Conservation (phyloP, 345 rosid genomes). For the Eucalyptus leucophloia region DNA sequence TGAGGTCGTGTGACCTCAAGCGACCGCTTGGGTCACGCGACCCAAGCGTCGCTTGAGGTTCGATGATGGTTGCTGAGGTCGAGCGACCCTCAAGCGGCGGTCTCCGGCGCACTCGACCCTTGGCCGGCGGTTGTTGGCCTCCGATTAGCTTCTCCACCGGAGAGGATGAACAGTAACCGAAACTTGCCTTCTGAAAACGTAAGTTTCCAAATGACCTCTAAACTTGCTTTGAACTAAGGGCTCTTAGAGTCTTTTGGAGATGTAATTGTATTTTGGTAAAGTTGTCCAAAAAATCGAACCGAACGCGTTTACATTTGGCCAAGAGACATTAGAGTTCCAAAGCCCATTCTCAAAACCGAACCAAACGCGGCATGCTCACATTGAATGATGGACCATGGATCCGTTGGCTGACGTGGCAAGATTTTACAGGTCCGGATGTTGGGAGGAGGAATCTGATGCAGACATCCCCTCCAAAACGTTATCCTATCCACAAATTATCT, state of each 20-base stretch:
- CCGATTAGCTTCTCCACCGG: accelerated
- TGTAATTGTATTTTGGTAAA: accelerated
- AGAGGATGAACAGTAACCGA: accelerated
- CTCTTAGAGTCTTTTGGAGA: accelerated
- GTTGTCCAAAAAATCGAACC: no score
- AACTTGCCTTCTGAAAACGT: accelerated
- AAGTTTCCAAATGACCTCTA: no score
- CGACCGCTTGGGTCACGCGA: no score
- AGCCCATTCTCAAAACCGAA: no score
- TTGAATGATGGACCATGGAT: neutral
- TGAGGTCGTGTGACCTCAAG: accelerated
- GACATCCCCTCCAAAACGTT: conserved; percentile 6
- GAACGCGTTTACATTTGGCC: accelerated
- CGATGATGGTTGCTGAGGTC: accelerated
- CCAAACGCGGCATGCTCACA: no score
- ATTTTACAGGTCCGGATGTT: neutral
- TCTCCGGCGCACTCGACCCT: accelerated
- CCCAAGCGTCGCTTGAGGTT: accelerated
- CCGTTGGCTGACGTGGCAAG: conserved; percentile 1
- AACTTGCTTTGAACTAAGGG: no score
- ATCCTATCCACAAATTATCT: conserved; percentile 26
- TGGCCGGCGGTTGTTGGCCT: accelerated
- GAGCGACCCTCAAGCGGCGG: no score
- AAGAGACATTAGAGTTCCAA: no score
- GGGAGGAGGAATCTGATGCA: neutral